Conservation (phyloP, 1,284 basidiomycete genomes). For the Pyrrhoderma noxium region DNA sequence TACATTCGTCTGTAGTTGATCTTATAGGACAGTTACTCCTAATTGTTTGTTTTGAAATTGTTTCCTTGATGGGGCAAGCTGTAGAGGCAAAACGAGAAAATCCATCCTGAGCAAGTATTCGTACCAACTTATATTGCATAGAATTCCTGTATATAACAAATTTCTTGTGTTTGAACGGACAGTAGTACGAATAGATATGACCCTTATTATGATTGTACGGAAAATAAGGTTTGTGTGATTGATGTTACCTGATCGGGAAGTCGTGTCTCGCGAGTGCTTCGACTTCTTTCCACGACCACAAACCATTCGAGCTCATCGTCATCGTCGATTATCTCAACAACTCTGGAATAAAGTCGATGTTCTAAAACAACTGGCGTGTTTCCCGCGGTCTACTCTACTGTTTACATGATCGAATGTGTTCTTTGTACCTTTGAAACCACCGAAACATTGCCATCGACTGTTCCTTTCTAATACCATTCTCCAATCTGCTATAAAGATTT, state of each 20-base stretch:
- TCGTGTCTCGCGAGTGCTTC: not conserved
- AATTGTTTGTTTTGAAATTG: constrained; percentile 65
- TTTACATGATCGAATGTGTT: constrained; percentile 9
- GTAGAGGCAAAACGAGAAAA: constrained; percentile 18
- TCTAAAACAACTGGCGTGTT: constrained; percentile 14
- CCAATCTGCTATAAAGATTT: not conserved
- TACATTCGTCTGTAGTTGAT: constrained; percentile 87
- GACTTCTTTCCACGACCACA: constrained; percentile 17
- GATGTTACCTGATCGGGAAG: constrained; percentile 7
- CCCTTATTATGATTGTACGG: no score
- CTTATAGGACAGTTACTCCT: constrained; percentile 85
- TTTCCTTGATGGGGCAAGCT: constrained; percentile 34
- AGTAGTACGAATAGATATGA: no score
- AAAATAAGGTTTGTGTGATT: not conserved
- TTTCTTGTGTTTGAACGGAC: no score
- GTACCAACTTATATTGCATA: not conserved
- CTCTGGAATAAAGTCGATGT: constrained; percentile 10
- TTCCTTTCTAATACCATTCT: no score
- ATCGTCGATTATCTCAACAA: constrained; percentile 4
- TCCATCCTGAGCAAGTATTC: not conserved
- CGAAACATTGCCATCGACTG: not conserved
- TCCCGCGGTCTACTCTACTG: constrained; percentile 4
- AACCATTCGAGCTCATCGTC: constrained; percentile 1
- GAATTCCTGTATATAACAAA: no score
- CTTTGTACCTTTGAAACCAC: constrained; percentile 1